Evolutionary conservation across 148 eudicot species (phyloP), one percentile per base, ranked within the genome.

Genomic region (Chenopodium berlandieri): DNA sequence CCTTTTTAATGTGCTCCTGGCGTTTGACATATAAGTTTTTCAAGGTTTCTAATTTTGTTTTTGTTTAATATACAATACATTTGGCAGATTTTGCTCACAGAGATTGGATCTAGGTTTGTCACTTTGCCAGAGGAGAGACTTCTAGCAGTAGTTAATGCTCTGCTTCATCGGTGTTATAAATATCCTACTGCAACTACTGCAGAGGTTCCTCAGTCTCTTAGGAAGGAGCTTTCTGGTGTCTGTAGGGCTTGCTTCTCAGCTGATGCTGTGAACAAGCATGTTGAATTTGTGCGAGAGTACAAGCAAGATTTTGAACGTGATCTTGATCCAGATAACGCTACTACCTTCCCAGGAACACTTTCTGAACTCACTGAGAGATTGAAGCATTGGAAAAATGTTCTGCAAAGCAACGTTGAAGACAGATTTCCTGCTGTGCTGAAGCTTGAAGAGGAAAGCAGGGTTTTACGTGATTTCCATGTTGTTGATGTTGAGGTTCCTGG

Each of bases 401-500:
- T 96, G 63, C 99, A 96, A 88, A 96, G 98, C 89, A 94, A 92
- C 83, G 98, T 94, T 32, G 99, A 96, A 88, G 98, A 96, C 73
- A 90, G 98, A 81, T 96, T 96, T 88, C 98, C 99, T 37, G 98
- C 98, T 72, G 97, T 94, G 62, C 81, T 96, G 89, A 96, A 94
- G 86, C 86, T 96, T 83, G 99, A 96, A 86, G 99, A 96, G 77
- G 99, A 96, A 85, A 96, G 99, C 88, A 89, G 91, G 88, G 98
- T 96, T 80, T 84, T 96, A 86, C 95, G 98, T 67, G 99, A 96
- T 84, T 96, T 94, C 83, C 92, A 96, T 84, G 94, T 94, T 76
- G 99, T 96, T 78, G 99, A 96, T 83, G 98, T 96, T 80, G 99
- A 96, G 89, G 94, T 96, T 75, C 99, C 99, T 9, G 99, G 99